Conservation (phyloP, 2,329 filamentous ascomycete species). For the Aspergillus floridensis region DNA sequence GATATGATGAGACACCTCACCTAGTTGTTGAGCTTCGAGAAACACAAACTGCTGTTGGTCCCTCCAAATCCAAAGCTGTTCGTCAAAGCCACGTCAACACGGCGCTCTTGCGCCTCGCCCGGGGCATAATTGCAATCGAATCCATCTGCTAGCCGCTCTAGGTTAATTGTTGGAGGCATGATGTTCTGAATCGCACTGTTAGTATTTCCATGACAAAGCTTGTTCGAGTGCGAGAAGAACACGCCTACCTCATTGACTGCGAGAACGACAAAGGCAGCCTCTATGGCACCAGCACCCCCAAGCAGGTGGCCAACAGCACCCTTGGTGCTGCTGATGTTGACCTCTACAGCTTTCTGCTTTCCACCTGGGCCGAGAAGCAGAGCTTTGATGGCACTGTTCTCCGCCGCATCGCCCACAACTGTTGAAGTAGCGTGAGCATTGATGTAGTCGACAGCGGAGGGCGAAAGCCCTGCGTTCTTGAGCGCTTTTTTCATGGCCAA, state of each 20-base stretch:
- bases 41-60: slow-evolving; percentile 87
- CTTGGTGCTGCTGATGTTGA: slow-evolving; percentile 91
- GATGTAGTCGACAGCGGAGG: slow-evolving; percentile 77
- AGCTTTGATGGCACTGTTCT: slow-evolving; percentile 76
- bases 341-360: slow-evolving; percentile 56
- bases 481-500: slow-evolving; percentile 84
- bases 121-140: slow-evolving; percentile 86
- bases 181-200: slow-evolving; percentile 55
- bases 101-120: slow-evolving; percentile 64
- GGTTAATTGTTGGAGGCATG: slow-evolving; percentile 83
- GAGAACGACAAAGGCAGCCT: slow-evolving; percentile 80
- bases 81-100: slow-evolving; percentile 72
- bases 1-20: not conserved
- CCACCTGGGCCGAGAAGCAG: slow-evolving; percentile 74
- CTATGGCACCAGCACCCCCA: slow-evolving; percentile 85
- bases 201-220: not conserved
- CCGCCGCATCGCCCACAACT: slow-evolving; percentile 77
- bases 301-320: slow-evolving; percentile 88
- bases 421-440: slow-evolving; percentile 96
- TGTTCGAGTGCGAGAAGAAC: not conserved
- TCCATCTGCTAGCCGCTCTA: slow-evolving; percentile 63
- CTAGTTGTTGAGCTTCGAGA: slow-evolving; percentile 42
- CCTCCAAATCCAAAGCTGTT: slow-evolving; percentile 99
- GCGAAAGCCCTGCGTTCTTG: slow-evolving; percentile 66
- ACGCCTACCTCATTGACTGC: slow-evolving; percentile 70